These are phyloP conservation scores for Salvia splendens DNA, from an alignment of 257 asterid species.

Conservation along the genomic window DNA sequence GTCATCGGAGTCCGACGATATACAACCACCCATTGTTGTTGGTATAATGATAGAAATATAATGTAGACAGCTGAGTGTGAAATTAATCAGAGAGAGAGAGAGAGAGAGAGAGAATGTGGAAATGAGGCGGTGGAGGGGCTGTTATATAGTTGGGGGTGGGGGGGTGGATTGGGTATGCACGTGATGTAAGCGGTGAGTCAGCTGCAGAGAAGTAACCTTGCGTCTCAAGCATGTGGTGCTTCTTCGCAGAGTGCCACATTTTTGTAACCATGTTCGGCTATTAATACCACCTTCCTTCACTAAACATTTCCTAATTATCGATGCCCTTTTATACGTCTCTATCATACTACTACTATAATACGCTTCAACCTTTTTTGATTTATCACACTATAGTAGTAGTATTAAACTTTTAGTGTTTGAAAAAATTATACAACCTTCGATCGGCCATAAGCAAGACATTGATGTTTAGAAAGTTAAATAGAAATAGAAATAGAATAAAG, in stretches of 20 bases:
- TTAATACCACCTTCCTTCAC: background rate
- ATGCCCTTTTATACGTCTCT: background rate
- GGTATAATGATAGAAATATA: background rate
- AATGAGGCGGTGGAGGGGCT: constrained; percentile 34
- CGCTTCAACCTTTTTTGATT: too few species aligned
- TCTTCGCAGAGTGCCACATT: constrained; percentile 9
- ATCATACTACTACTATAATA: too few species aligned
- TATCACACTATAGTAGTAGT: too few species aligned
- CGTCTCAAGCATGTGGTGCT: constrained; percentile 38
- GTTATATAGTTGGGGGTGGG: background rate
- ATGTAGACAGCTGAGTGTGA: background rate
- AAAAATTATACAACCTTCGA: too few species aligned
- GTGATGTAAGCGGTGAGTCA: constrained; percentile 34
- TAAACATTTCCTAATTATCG: background rate
- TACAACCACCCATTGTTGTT: constrained; percentile 40
- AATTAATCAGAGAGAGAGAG: background rate
- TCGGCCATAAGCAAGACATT: too few species aligned
- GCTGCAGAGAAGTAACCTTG: constrained; percentile 27
- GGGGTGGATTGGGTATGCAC: background rate
- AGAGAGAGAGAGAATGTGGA: constrained; percentile 13
- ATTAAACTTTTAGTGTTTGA: too few species aligned
- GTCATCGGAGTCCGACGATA: constrained; percentile 31
- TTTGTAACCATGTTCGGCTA: constrained; percentile 11
- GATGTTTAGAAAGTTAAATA: too few species aligned
- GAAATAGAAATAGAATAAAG: too few species aligned